Evolutionary conservation across 257 asterid genomes (phyloP).

Genomic region (Cinchona pubescens): DNA sequence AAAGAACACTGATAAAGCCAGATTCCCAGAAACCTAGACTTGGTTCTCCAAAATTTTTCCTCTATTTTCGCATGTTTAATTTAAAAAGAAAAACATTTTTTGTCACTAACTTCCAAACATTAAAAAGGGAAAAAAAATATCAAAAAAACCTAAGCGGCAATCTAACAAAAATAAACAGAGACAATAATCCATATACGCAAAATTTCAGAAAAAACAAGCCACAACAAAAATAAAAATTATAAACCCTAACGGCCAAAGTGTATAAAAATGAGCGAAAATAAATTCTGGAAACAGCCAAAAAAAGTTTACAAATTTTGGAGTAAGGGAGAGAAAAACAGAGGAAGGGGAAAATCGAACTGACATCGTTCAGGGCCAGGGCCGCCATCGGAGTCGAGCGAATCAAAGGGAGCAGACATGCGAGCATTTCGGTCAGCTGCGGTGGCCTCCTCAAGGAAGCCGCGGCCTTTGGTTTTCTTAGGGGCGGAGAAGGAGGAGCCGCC

Average conservation of each 20-base stretch:
- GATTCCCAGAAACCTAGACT: too few species aligned
- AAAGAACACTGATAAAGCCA: background rate
- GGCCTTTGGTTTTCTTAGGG: conserved; percentile 89
- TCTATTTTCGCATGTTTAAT: background rate
- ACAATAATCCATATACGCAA: too few species aligned
- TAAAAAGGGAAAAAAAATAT: too few species aligned
- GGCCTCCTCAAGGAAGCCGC: conserved; percentile 88
- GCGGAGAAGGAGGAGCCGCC: conserved; percentile 58
- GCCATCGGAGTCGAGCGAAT: conserved; percentile 69
- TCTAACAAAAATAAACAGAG: too few species aligned
- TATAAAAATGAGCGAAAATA: background rate
- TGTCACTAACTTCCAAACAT: too few species aligned
- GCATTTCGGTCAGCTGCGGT: conserved; percentile 84
- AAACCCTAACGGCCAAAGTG: background rate
- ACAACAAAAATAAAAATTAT: background rate
- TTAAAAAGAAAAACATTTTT: too few species aligned
- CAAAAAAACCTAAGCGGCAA: background rate
- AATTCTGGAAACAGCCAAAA: background rate
- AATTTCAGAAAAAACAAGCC: background rate
- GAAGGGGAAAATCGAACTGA: conserved; percentile 33
- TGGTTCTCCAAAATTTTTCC: background rate
- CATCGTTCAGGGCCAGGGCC: conserved; percentile 99
- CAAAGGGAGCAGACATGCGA: conserved; percentile 85
- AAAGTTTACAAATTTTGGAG: background rate
- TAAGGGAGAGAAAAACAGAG: background rate